These are phyloP conservation scores for Volvox carteri DNA, from an alignment of 163 green algal genomes.

Conservation along the genomic window DNA sequence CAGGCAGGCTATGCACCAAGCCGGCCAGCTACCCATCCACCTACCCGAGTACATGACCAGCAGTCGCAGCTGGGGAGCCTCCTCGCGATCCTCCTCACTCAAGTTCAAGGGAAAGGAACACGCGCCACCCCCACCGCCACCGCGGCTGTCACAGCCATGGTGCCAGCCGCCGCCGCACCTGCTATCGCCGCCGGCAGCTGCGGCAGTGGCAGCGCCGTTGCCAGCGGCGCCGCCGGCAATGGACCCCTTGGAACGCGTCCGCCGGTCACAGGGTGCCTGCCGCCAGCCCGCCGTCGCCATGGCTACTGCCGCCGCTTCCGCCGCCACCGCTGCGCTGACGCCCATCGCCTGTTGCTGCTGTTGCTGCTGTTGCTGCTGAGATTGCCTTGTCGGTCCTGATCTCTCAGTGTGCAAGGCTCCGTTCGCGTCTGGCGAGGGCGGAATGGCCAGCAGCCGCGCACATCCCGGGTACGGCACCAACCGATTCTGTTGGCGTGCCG, in stretches of 20 bases:
- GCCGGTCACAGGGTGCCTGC: neutral
- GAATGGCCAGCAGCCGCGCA: constrained; percentile 4
- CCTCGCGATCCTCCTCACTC: neutral
- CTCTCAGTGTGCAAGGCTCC: neutral
- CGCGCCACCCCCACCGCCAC: neutral
- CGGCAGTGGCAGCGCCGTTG: neutral
- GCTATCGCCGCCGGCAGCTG: neutral
- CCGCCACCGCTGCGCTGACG: neutral
- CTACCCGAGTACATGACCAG: constrained; percentile 7
- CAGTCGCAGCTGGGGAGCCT: constrained; percentile 2
- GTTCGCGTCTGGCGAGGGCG: neutral
- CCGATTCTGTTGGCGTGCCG: neutral
- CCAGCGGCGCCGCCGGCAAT: no score
- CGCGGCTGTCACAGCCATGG: neutral
- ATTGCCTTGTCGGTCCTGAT: neutral
- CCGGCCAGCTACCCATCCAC: neutral
- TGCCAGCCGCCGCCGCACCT: neutral
- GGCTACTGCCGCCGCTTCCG: neutral
- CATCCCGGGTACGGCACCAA: neutral
- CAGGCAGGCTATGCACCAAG: no score
- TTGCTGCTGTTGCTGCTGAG: neutral
- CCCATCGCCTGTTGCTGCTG: neutral
- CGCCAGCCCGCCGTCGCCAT: neutral
- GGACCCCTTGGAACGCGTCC: neutral
- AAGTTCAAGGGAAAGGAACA: neutral